phyloP scores from a whole-genome alignment of 1,284 basidiomycete species.

The Mycosarcoma maydis region DNA sequence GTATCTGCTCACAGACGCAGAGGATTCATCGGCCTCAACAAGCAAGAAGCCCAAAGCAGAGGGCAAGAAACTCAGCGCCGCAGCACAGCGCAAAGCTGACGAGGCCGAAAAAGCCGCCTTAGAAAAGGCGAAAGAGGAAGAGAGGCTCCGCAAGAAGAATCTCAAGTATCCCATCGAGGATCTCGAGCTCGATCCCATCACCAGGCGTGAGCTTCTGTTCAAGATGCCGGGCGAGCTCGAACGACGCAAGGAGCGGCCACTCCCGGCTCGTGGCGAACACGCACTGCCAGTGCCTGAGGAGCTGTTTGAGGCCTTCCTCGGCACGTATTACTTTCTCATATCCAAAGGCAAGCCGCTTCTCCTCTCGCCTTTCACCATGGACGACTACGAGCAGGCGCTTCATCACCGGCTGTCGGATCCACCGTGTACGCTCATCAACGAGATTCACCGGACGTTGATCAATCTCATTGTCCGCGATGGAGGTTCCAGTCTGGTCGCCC shows the following conservation, averaged over 20 bases:
- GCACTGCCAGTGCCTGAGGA: slow-evolving; percentile 76
- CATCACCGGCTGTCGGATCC: slow-evolving; percentile 79
- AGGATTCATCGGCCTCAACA: slow-evolving; percentile 72
- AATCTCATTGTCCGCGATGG: slow-evolving; percentile 81
- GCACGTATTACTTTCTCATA: slow-evolving; percentile 90
- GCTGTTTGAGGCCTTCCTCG: slow-evolving; percentile 83
- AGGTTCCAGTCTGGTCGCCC: slow-evolving; percentile 68
- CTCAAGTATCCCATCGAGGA: slow-evolving; percentile 76
- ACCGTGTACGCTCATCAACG: slow-evolving; percentile 80
- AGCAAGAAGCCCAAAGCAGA: slow-evolving; percentile 45
- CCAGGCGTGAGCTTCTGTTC: slow-evolving; percentile 59
- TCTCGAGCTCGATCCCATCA: slow-evolving; percentile 67
- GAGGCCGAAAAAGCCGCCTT: slow-evolving; percentile 40
- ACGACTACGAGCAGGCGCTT: slow-evolving; percentile 89
- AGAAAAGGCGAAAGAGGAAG: slow-evolving; percentile 68
- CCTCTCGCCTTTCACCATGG: slow-evolving; percentile 88
- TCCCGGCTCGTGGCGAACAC: slow-evolving; percentile 78
- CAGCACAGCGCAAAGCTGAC: slow-evolving; percentile 39
- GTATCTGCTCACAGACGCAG: slow-evolving; percentile 79
- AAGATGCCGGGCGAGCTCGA: slow-evolving; percentile 52
- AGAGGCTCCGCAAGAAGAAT: slow-evolving; percentile 78
- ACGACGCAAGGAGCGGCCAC: slow-evolving; percentile 71
- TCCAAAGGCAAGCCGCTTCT: slow-evolving; percentile 88
- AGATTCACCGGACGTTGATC: slow-evolving; percentile 87
- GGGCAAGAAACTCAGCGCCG: slow-evolving; percentile 37